Evolutionary conservation across 2,329 filamentous ascomycete genomes (phyloP), one percentile per base, ranked within the genome.

Genomic region (Teratosphaeria zuluensis): DNA sequence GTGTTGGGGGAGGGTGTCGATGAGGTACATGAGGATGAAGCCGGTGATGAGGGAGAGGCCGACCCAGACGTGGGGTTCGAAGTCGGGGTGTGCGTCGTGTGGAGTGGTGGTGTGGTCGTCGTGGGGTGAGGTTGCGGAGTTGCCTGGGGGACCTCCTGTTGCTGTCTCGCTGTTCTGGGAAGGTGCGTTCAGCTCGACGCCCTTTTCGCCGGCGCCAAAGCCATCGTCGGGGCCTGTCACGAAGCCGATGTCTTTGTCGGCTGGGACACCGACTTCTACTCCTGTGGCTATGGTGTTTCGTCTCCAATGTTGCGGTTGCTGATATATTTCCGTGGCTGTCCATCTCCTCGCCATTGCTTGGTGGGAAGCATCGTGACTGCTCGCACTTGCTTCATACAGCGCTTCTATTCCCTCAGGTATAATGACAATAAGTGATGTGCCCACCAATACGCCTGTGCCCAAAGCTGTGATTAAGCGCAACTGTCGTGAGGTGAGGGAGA

Each of bases 341-440:
- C 31, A 42, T 9, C 33, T 53, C 32, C 11, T 57, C n/a, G 48
- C 12, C 14, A 58, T 14, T 12, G 54, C 16, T 46, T 51, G 48
- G 58, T 57, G 38, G 2, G 53, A 30, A 61, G 68, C 64, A 16
- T 62, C 56, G 48, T 68, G 59, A 11, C 61, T 59, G 52, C 56
- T 59, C 8, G 62, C 64, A 19, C 62, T 64, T 42, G 83, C 80
- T 65, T 35, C 77, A 66, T 94, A 90, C 59, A 96, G 81, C 2
- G 94, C 92, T 71, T 96, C 92, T 60, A 97, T 87, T 42, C 94
- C 94, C 74, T 99, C 94, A 0, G 94, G 94, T 68, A 99, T 96
- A 70, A 99, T 97, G 33, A 99, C 91, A 64, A 97, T 92, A 64
- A 99, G 81, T 1, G 92, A 92, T 31, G 94, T 97, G 38, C 94